Evolutionary conservation across 768 basidiomycete genomes (phyloP).

Genomic region (Leccinellum luteum): DNA sequence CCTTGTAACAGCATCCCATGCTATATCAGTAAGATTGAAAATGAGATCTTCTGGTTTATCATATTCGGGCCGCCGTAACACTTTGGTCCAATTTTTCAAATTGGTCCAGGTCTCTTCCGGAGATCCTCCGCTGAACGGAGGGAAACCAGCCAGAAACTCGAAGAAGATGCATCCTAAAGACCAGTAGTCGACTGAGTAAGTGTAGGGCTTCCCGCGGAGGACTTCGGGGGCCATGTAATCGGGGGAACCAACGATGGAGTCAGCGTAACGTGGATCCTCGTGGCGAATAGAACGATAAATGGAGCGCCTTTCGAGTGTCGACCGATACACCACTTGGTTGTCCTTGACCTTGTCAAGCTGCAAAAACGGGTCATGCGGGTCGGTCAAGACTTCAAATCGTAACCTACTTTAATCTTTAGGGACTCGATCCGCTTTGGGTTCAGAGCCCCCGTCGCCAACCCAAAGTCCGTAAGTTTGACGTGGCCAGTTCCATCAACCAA

Average conservation of each 20-base stretch:
- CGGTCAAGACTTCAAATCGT: not conserved
- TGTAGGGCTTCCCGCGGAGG: slow-evolving; percentile 90
- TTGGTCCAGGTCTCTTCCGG: slow-evolving; percentile 99
- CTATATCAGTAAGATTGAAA: slow-evolving; percentile 90
- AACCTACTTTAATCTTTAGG: slow-evolving; percentile 79
- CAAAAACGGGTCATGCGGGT: slow-evolving; percentile 6
- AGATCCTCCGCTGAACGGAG: slow-evolving; percentile 93
- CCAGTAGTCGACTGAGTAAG: slow-evolving; percentile 97
- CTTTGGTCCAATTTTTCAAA: slow-evolving; percentile 95
- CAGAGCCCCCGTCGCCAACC: slow-evolving; percentile 92
- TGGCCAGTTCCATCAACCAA: slow-evolving; percentile 93
- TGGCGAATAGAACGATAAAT: slow-evolving; percentile 91
- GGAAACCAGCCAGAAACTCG: slow-evolving; percentile 95
- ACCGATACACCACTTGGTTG: slow-evolving; percentile 82
- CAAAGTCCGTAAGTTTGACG: slow-evolving; percentile 97
- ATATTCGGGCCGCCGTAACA: slow-evolving; percentile 89
- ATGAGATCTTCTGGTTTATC: slow-evolving; percentile 95
- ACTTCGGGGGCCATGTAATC: slow-evolving; percentile 99
- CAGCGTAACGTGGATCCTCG: slow-evolving; percentile 90
- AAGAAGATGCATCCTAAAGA: slow-evolving; percentile 97
- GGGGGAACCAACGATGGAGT: slow-evolving; percentile 96
- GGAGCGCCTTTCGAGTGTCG: slow-evolving; percentile 91
- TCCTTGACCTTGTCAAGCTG: slow-evolving; percentile 97
- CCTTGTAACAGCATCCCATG: slow-evolving; percentile 94
- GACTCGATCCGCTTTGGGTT: slow-evolving; percentile 95